Evolutionary conservation across 768 basidiomycete species (phyloP).

Genomic region (Coprinopsis strossmayeri): DNA sequence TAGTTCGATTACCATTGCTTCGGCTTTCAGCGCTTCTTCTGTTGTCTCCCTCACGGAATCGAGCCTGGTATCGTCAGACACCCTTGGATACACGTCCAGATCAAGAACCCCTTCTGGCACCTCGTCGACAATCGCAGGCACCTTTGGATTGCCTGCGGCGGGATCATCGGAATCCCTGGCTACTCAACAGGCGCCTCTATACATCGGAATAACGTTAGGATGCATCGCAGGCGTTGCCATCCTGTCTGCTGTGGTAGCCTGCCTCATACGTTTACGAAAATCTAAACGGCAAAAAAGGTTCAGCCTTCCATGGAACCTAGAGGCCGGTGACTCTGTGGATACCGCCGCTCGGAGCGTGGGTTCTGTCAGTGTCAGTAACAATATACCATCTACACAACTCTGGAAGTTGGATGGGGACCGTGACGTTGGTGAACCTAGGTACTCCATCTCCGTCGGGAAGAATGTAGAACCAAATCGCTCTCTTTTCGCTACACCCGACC

Average conservation of each 20-base stretch:
- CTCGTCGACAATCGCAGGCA: not conserved
- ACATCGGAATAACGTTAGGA: constrained; percentile 44
- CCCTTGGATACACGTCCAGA: not conserved
- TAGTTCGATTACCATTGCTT: too few relatives aligned
- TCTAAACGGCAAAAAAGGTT: constrained; percentile 23
- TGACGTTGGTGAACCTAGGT: constrained; percentile 36
- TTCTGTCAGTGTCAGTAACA: not conserved
- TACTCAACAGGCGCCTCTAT: constrained; percentile 35
- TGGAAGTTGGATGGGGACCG: constrained; percentile 34
- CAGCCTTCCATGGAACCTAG: constrained; percentile 27
- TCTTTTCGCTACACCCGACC: constrained; percentile 14
- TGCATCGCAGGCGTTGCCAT: constrained; percentile 37
- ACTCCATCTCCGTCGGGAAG: constrained; percentile 19
- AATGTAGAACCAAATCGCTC: constrained; percentile 13
- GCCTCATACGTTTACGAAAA: constrained; percentile 36
- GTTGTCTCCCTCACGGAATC: not conserved
- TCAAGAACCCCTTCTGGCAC: too few relatives aligned
- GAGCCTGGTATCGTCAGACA: not conserved
- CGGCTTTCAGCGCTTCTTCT: too few relatives aligned
- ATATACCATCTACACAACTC: constrained; percentile 21
- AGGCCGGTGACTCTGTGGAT: constrained; percentile 16
- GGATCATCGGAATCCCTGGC: constrained; percentile 9
- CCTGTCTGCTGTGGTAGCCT: constrained; percentile 41
- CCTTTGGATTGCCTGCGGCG: constrained; percentile 6
- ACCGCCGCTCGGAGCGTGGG: constrained; percentile 11